These are phyloP conservation scores for Hygrophorus pudorinus DNA, from an alignment of 768 basidiomycete genomes.

Conservation along the genomic window DNA sequence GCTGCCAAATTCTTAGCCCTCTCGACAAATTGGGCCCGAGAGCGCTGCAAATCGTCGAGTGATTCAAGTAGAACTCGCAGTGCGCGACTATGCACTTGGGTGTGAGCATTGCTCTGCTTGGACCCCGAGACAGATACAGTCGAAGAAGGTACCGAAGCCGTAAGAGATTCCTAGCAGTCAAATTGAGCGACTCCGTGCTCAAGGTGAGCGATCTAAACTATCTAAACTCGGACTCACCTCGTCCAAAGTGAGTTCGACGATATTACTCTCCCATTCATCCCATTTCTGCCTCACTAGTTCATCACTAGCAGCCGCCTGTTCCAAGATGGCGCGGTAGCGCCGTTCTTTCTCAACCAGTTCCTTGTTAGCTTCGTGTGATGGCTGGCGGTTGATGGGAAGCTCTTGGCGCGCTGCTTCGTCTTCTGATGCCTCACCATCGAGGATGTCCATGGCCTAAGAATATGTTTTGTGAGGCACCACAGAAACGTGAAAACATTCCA, in stretches of 20 bases:
- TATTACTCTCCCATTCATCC: slow-evolving; percentile 75
- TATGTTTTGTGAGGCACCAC: neutral
- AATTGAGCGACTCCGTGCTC: neutral
- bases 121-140: slow-evolving; percentile 26
- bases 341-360: slow-evolving; percentile 62
- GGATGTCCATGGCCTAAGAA: slow-evolving; percentile 69
- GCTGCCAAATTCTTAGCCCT: slow-evolving; percentile 53
- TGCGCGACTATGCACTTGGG: slow-evolving; percentile 54
- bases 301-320: slow-evolving; percentile 68
- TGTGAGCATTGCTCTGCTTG: slow-evolving; percentile 34
- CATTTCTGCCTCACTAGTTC: slow-evolving; percentile 71
- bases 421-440: slow-evolving; percentile 86
- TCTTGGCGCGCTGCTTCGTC: slow-evolving; percentile 62
- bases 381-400: slow-evolving; percentile 35
- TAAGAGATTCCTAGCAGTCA: slow-evolving; percentile 63
- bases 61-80: slow-evolving; percentile 70
- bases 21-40: slow-evolving; percentile 51
- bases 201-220: neutral
- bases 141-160: slow-evolving; percentile 59
- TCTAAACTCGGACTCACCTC: slow-evolving; percentile 36
- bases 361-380: slow-evolving; percentile 73
- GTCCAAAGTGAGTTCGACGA: slow-evolving; percentile 59
- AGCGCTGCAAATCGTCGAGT: slow-evolving; percentile 60
- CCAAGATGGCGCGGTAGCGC: slow-evolving; percentile 63
- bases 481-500: neutral